phyloP scores from a whole-genome alignment of 352 stramenopile species.

The Elongisporangium senticosum region DNA sequence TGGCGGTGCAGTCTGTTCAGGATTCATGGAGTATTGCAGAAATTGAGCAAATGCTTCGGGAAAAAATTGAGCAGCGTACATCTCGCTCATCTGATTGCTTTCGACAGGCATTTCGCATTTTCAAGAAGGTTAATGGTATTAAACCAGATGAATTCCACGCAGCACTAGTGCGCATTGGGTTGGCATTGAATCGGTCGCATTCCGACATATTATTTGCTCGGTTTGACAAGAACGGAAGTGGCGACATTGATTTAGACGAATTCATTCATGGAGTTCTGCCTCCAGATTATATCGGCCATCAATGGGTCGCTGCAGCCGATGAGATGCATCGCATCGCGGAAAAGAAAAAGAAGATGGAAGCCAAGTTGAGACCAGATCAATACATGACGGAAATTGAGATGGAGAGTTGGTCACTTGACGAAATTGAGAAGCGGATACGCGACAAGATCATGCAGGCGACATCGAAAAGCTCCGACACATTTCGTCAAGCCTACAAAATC shows the following conservation, averaged over 20 bases:
- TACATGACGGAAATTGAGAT: conserved; percentile 79
- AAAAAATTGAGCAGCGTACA: conserved; percentile 81
- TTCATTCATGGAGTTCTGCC: conserved; percentile 76
- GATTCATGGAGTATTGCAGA: conserved; percentile 67
- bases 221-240: conserved; percentile 68
- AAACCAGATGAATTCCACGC: conserved; percentile 64
- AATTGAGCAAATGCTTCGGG: conserved; percentile 73
- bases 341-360: conserved; percentile 45
- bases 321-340: conserved; percentile 58
- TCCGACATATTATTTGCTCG: conserved; percentile 59
- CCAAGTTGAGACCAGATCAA: conserved; percentile 41
- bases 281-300: conserved; percentile 62
- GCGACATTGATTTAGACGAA: conserved; percentile 75
- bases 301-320: conserved; percentile 74
- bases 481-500: conserved; percentile 75
- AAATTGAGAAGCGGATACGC: conserved; percentile 73
- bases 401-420: conserved; percentile 67
- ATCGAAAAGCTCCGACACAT: conserved; percentile 73
- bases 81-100: conserved; percentile 77
- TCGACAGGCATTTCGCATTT: conserved; percentile 72
- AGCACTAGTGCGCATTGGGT: conserved; percentile 44
- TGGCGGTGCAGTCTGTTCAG: conserved; percentile 66
- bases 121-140: conserved; percentile 83
- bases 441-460: conserved; percentile 79
- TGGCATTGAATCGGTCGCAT: conserved; percentile 45